Conservation (phyloP, 1,284 basidiomycete genomes). For the Cronartium quercuum region DNA sequence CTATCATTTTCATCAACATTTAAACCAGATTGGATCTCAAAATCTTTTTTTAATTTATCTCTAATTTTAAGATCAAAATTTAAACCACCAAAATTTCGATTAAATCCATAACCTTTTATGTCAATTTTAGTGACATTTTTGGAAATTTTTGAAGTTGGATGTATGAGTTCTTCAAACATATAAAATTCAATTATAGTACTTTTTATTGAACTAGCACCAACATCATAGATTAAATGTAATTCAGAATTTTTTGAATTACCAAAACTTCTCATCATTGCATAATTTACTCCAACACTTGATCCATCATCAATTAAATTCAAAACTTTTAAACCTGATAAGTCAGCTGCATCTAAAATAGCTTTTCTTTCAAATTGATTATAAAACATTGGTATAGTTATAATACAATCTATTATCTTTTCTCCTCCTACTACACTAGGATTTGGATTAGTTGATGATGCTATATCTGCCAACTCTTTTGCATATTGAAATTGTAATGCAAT, state of each 20-base stretch:
- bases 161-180: slow-evolving; percentile 50
- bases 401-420: slow-evolving; percentile 70
- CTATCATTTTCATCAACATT: slow-evolving; percentile 58
- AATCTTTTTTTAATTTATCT: slow-evolving; percentile 70
- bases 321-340: slow-evolving; percentile 77
- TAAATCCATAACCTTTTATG: slow-evolving; percentile 71
- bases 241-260: slow-evolving; percentile 53
- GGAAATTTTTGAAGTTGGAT: slow-evolving; percentile 54
- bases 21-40: slow-evolving; percentile 59
- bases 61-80: slow-evolving; percentile 76
- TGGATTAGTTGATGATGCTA: slow-evolving; percentile 54
- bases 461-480: slow-evolving; percentile 78
- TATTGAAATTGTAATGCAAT: slow-evolving; percentile 91
- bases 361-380: slow-evolving; percentile 81
- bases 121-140: slow-evolving; percentile 66
- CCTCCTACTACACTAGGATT: slow-evolving; percentile 42
- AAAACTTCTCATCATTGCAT: slow-evolving; percentile 90
- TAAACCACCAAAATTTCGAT: slow-evolving; percentile 69
- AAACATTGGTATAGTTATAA: slow-evolving; percentile 75
- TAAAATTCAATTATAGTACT: slow-evolving; percentile 80
- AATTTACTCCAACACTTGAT: slow-evolving; percentile 71
- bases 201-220: slow-evolving; percentile 77
- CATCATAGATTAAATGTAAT: slow-evolving; percentile 87
- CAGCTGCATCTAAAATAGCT: slow-evolving; percentile 80
- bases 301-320: slow-evolving; percentile 86